Evolutionary conservation across 345 rosid species (phyloP).

Genomic region (Eucalyptus tenuipes): DNA sequence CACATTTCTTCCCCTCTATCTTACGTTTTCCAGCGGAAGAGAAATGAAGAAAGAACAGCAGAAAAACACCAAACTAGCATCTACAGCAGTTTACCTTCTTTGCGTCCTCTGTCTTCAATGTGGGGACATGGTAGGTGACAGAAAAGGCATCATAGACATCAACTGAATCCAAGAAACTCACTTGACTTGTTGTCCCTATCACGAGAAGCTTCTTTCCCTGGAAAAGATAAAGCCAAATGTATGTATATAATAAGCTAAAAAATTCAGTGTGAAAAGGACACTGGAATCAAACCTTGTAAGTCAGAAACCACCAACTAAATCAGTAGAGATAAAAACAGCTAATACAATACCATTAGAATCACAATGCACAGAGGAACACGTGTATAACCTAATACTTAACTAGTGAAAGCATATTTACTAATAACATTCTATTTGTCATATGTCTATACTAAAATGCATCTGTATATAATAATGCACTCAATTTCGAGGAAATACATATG

Average conservation of each 20-base stretch:
- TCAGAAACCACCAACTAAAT: background rate
- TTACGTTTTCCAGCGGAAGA: background rate
- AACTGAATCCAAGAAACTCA: constrained; percentile 70
- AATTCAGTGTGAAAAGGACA: background rate
- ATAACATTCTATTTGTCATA: background rate
- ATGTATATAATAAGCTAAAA: background rate
- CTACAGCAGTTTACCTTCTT: constrained; percentile 46
- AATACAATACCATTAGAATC: background rate
- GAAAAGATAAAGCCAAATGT: background rate
- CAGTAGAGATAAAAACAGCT: background rate
- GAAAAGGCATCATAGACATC: constrained; percentile 65
- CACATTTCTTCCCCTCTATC: background rate
- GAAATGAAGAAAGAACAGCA: background rate
- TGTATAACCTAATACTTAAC: background rate
- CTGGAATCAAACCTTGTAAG: accelerated
- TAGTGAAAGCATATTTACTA: background rate
- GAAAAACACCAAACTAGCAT: background rate
- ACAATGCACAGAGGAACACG: background rate
- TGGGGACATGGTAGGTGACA: constrained; percentile 58
- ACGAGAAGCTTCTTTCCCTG: constrained; percentile 91
- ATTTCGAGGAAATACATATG: background rate
- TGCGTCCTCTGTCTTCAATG: constrained; percentile 52
- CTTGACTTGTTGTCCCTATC: constrained; percentile 86
- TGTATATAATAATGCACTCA: background rate
- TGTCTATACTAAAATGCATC: background rate